Base-by-base conservation (phyloP, 805 yeast genomes). In the Kurtzmaniella cleridarum region DNA sequence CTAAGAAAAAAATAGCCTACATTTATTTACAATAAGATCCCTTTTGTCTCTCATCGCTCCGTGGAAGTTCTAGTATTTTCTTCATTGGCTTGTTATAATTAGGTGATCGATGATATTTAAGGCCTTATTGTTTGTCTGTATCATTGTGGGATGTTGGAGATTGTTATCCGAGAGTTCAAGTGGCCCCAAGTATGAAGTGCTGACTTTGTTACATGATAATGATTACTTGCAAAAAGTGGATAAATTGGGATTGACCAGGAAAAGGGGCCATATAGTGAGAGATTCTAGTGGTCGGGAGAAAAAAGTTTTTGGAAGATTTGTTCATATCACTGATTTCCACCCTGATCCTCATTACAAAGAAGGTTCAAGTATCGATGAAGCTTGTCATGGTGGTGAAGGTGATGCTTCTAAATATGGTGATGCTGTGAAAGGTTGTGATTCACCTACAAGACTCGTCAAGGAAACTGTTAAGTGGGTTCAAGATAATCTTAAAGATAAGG, bases 321-420 rank as follows among this genome's bases (percentile, higher is more conserved):
- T 87, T n/a, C 95, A 88, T 53, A 71, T 87, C 20, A 87, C 95
- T 0, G 96, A 87, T 55, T 68, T 88, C 44, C 96, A 87, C 53
- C 95, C 95, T 0, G 96, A 87, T 58, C 80, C 79, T 13, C 65
- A 65, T 51, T 85, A 83, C 53, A 57, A 62, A 30, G 68, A 59
- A 11, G 86, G 84, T 3, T 56, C 78, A 0, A 57, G 70, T 5
- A 60, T 73, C 2, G 75, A 65, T 3, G 53, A 54, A 17, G 61
- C 68, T 34, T 87, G 96, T 50, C 95, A 87, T 55, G 51, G 69
- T 12, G 73, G 74, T 1, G 57, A 63, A 41, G 79, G 78, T 12
- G 49, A 48, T 4, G 86, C 88, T 3, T 79, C 85, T 10, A 68
- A 70, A 46, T 85, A 73, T 52, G 95, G 95, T 2, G 88, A 79